Evolutionary conservation across 176 grass and related monocot species (phyloP), one percentile per base, ranked within the genome.

Genomic region (Rhynchospora tenuis): DNA sequence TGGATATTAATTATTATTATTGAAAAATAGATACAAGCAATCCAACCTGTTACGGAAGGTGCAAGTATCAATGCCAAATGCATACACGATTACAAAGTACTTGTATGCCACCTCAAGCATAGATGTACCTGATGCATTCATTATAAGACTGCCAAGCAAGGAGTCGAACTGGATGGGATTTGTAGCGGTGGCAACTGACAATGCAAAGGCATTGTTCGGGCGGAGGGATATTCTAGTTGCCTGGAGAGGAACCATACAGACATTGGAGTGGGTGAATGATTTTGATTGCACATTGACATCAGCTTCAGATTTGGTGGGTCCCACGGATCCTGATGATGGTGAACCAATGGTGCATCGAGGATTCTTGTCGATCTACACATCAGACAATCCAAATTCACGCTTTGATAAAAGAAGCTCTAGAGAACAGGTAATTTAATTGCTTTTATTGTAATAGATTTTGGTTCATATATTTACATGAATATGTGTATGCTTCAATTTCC

Each of bases 161-260:
- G 88, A 83, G 54, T 91, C 90, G 55, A 97, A 92, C 59, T 97
- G 92, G 92, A 94, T 97, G 60, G 94, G 94, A 4, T 97, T 89
- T 81, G 85, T 94, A 4, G 95, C 92, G 64, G 92, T 94, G 66
- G 88, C 92, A 60, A 93, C 95, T 26, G 92, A 98, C 68, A 64
- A 64, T 62, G 89, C 76, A 45, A 88, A 78, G n/a, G 89, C 86
- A 20, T 81, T 65, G 74, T 71, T 89, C 3, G 89, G 95, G 84
- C 81, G 95, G 82, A 87, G 92, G 57, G 95, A 95, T 79, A 71
- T 95, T 67, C 83, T 94, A 44, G 91, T 98, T 71, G 89, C 89
- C 11, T 95, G 95, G 95, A 86, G 95, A 59, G 92, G 91, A 68
- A 98, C 91, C 64, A 77, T 86, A 82, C 67, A 89, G 31, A 26